Conservation (phyloP, 2,329 filamentous ascomycete species). For the Ramularia endophylla region DNA sequence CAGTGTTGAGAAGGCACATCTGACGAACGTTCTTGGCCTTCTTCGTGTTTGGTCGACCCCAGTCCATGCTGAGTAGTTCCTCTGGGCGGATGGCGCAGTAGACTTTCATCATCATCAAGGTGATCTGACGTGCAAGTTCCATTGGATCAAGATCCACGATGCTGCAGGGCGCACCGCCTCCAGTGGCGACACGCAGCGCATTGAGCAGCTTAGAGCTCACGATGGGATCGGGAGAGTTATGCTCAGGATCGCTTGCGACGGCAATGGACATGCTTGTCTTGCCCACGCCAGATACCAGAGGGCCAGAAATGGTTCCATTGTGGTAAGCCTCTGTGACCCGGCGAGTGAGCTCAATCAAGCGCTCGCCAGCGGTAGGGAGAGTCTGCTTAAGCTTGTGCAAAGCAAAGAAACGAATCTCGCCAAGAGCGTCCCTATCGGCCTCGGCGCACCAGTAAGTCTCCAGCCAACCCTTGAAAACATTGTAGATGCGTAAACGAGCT, state of each 20-base stretch:
- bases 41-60: constrained; percentile 80
- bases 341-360: constrained; percentile 71
- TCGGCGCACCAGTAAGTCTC: constrained; percentile 91
- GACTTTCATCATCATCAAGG: constrained; percentile 81
- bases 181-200: constrained; percentile 67
- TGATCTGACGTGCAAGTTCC: constrained; percentile 87
- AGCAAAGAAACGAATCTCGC: constrained; percentile 74
- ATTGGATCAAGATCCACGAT: constrained; percentile 88
- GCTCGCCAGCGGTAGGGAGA: constrained; percentile 70
- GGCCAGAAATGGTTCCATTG: constrained; percentile 20
- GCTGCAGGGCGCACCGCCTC: constrained; percentile 61
- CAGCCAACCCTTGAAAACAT: constrained; percentile 94
- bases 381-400: constrained; percentile 61
- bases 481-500: constrained; percentile 86
- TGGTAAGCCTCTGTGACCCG: constrained; percentile 64
- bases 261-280: constrained; percentile 76
- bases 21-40: constrained; percentile 85
- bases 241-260: constrained; percentile 37
- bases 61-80: constrained; percentile 84
- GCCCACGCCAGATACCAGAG: constrained; percentile 76
- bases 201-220: constrained; percentile 72
- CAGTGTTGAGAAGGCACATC: constrained; percentile 88
- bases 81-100: constrained; percentile 91
- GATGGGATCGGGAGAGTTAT: constrained; percentile 55
- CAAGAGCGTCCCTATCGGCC: constrained; percentile 69